phyloP scores from a whole-genome alignment of 495 filamentous ascomycete species.

The Beverwykella pulmonaria region DNA sequence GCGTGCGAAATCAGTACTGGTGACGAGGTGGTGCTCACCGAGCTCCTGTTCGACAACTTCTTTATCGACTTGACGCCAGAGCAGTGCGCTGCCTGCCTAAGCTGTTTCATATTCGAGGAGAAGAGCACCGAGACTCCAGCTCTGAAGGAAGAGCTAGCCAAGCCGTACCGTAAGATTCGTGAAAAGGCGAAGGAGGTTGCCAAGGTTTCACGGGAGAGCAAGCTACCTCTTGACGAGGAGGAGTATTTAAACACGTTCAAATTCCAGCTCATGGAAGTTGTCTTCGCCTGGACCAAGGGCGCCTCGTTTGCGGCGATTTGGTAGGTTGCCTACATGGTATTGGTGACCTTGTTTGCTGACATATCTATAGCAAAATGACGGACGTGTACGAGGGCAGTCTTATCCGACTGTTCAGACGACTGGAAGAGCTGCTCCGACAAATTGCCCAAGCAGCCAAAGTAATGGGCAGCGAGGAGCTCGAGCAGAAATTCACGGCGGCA shows the following conservation, averaged over 20 bases:
- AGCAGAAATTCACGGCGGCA: slow-evolving; percentile 82
- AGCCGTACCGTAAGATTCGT: slow-evolving; percentile 83
- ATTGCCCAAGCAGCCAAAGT: slow-evolving; percentile 96
- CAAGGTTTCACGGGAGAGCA: slow-evolving; percentile 91
- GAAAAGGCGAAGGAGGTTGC: slow-evolving; percentile 81
- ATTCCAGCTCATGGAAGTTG: slow-evolving; percentile 92
- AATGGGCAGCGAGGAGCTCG: slow-evolving; percentile 94
- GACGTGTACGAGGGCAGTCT: slow-evolving; percentile 95
- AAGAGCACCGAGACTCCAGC: slow-evolving; percentile 71
- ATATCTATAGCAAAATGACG: slow-evolving; percentile 84
- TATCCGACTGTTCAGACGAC: slow-evolving; percentile 90
- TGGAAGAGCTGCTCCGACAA: slow-evolving; percentile 94
- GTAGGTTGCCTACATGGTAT: slow-evolving; percentile 56
- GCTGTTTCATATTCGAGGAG: slow-evolving; percentile 96
- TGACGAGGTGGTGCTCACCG: slow-evolving; percentile 87
- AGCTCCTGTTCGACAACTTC: slow-evolving; percentile 94
- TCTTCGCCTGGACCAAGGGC: slow-evolving; percentile 91
- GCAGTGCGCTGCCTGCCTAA: slow-evolving; percentile 78
- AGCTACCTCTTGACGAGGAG: slow-evolving; percentile 85
- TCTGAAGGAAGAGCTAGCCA: slow-evolving; percentile 78
- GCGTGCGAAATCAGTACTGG: slow-evolving; percentile 96
- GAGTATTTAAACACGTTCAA: slow-evolving; percentile 89
- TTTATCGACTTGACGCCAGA: slow-evolving; percentile 95
- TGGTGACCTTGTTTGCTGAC: slow-evolving; percentile 30
- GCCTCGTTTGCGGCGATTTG: slow-evolving; percentile 93